These are phyloP conservation scores for Ophiostoma pallidulum DNA, from an alignment of 2,329 filamentous ascomycete species.

Conservation along the genomic window DNA sequence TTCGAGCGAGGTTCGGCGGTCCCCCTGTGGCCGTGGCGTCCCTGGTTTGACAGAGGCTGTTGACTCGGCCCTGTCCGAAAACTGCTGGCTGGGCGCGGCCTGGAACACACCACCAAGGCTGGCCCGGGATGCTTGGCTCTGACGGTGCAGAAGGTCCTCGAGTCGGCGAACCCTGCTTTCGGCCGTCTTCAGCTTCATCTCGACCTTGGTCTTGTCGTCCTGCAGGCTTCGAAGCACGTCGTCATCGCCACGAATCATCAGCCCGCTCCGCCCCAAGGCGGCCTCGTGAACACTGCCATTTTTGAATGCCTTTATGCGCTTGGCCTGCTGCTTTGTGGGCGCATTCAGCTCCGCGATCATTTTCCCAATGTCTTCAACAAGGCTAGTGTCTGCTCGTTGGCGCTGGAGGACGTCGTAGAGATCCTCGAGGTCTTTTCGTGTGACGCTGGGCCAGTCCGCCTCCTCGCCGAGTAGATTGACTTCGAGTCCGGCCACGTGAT, in stretches of 20 bases:
- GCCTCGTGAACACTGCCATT: slow-evolving; percentile 91
- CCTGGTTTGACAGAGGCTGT: slow-evolving; percentile 35
- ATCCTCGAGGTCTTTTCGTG: slow-evolving; percentile 64
- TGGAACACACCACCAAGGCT: slow-evolving; percentile 48
- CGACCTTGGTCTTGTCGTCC: slow-evolving; percentile 68
- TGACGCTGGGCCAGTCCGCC: slow-evolving; percentile 68
- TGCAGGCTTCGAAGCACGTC: slow-evolving; percentile 69
- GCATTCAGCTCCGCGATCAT: slow-evolving; percentile 69
- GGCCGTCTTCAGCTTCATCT: slow-evolving; percentile 68
- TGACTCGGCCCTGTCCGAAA: slow-evolving; percentile 40
- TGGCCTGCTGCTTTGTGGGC: slow-evolving; percentile 78
- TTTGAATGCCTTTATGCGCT: slow-evolving; percentile 87
- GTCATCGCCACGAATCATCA: slow-evolving; percentile 79
- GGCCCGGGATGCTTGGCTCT: slow-evolving; percentile 51
- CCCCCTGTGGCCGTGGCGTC: slow-evolving; percentile 30
- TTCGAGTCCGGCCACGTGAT: slow-evolving; percentile 66
- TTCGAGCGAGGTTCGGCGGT: slow-evolving; percentile 38
- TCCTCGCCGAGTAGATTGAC: slow-evolving; percentile 76
- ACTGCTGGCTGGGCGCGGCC: slow-evolving; percentile 31
- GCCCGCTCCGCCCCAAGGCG: slow-evolving; percentile 74
- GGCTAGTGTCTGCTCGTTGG: slow-evolving; percentile 53
- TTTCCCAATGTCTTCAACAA: slow-evolving; percentile 64
- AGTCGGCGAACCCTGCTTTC: slow-evolving; percentile 84
- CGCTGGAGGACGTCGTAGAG: slow-evolving; percentile 59
- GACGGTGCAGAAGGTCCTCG: slow-evolving; percentile 84